A percentile compares a stretch with the other conserved stretches of the same genome.
These are phyloP conservation scores for Ascochyta fabae DNA, from an alignment of 2,329 filamentous ascomycete species.

Conservation along the genomic window DNA sequence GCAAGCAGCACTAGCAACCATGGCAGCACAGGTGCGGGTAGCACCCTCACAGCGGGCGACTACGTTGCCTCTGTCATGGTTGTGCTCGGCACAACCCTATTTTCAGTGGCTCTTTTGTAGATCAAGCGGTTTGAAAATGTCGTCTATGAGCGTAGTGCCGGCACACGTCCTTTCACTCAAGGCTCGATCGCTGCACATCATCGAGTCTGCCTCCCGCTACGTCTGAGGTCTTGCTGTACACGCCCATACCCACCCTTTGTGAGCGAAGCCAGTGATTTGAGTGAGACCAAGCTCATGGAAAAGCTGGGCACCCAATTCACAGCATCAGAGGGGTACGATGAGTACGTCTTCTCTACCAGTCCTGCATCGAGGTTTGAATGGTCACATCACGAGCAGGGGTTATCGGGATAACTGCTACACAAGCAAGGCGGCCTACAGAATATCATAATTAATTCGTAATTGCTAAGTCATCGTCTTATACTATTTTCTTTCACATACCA, in stretches of 20 bases:
- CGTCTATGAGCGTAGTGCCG: no score
- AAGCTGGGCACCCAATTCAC: no score
- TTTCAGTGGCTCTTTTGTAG: constrained; percentile 6
- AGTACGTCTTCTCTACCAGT: no score
- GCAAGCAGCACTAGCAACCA: constrained; percentile 6
- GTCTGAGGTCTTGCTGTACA: no score
- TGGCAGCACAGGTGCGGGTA: constrained; percentile 8
- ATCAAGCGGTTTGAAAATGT: neutral
- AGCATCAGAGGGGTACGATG: no score
- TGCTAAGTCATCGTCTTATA: neutral
- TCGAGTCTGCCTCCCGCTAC: no score
- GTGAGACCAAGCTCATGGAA: no score
- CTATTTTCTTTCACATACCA: neutral
- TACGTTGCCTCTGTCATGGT: neutral
- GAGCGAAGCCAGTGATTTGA: no score
- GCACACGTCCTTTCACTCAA: no score
- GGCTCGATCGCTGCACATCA: no score
- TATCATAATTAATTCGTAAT: constrained; percentile 14
- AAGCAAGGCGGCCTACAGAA: neutral
- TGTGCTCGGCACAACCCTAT: constrained; percentile 4
- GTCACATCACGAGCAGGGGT: no score
- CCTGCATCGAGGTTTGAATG: neutral
- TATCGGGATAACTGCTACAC: neutral
- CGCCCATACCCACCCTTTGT: no score
- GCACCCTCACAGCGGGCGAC: neutral